A percentile compares a stretch with the other conserved stretches of the same genome.
phyloP scores from a whole-genome alignment of 495 filamentous ascomycete genomes.

The Hypoxylon perforatum region DNA sequence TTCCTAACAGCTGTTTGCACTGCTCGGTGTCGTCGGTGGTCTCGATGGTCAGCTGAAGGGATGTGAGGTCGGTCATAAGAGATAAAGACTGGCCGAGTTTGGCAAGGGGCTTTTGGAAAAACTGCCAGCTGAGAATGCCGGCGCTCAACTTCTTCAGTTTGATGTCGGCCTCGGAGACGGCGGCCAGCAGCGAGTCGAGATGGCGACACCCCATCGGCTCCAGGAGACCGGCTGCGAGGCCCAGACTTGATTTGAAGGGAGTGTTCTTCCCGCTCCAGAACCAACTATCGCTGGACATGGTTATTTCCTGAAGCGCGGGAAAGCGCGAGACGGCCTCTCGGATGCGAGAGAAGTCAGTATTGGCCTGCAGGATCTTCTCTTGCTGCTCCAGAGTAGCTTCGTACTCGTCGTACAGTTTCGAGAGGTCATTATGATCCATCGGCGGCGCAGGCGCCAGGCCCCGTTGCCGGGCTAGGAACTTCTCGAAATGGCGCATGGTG shows the following conservation, averaged over 20 bases:
- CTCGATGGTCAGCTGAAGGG: slow-evolving; percentile 27
- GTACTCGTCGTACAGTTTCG: slow-evolving; percentile 20
- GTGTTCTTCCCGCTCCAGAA: slow-evolving; percentile 4
- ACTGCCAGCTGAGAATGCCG: slow-evolving; percentile 17
- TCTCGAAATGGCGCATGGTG: background rate
- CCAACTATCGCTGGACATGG: slow-evolving; percentile 11
- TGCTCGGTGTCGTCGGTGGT: background rate
- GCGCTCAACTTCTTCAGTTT: slow-evolving; percentile 19
- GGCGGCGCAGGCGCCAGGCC: background rate
- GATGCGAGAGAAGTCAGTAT: slow-evolving; percentile 24
- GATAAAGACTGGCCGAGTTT: slow-evolving; percentile 17
- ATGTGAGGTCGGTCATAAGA: slow-evolving; percentile 20
- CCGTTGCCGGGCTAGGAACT: background rate
- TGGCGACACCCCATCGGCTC: slow-evolving; percentile 12
- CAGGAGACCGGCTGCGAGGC: background rate
- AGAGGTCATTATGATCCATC: slow-evolving; percentile 1
- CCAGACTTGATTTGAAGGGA: slow-evolving; percentile 9
- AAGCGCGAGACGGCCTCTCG: slow-evolving; percentile 25
- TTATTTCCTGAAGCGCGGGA: slow-evolving; percentile 17
- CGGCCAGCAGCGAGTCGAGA: slow-evolving; percentile 25
- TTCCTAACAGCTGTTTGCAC: slow-evolving; percentile 18
- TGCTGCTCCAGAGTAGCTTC: slow-evolving; percentile 8
- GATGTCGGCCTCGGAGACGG: slow-evolving; percentile 14
- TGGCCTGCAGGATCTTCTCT: slow-evolving; percentile 8
- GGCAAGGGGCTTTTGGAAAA: slow-evolving; percentile 20